A percentile compares a stretch with the other conserved stretches of the same genome.
Evolutionary conservation across 2,329 filamentous ascomycete species (phyloP).

Genomic region (Aspergillus neoniger): DNA sequence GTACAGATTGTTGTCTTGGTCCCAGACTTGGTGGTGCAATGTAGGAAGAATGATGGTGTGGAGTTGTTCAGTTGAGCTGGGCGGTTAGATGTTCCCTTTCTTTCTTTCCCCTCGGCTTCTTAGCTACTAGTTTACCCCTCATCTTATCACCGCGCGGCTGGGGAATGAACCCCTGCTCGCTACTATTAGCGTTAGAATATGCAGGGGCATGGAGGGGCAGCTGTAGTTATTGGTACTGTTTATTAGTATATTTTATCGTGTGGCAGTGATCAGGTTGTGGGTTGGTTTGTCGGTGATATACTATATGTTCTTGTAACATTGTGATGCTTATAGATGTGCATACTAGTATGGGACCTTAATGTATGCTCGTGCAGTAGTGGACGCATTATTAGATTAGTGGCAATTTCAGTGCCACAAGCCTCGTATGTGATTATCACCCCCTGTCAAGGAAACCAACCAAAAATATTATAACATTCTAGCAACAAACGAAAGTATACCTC

Average conservation of each 20-base stretch:
- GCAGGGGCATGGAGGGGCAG: neutral
- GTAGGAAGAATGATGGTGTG: neutral
- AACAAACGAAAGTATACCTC: neutral
- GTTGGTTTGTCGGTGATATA: neutral
- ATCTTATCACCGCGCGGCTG: neutral
- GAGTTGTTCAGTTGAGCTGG: neutral
- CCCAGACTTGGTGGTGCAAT: neutral
- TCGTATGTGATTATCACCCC: too few species aligned
- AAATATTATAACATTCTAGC: neutral
- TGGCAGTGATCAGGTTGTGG: neutral
- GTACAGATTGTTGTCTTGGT: neutral
- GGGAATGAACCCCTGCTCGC: neutral
- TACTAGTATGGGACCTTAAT: too few species aligned
- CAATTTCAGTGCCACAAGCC: too few species aligned
- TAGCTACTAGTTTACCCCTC: neutral
- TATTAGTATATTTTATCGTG: slow-evolving; percentile 18
- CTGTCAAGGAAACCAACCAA: too few species aligned
- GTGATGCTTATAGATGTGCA: too few species aligned
- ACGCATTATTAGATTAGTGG: too few species aligned
- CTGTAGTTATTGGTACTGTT: slow-evolving; percentile 24
- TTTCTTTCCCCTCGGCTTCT: neutral
- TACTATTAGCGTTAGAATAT: neutral
- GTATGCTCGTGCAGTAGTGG: too few species aligned
- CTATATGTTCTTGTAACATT: too few species aligned
- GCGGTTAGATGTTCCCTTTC: neutral